Base-by-base conservation (phyloP, 1,139 yeast species). In the Scheffersomyces lignicola region DNA sequence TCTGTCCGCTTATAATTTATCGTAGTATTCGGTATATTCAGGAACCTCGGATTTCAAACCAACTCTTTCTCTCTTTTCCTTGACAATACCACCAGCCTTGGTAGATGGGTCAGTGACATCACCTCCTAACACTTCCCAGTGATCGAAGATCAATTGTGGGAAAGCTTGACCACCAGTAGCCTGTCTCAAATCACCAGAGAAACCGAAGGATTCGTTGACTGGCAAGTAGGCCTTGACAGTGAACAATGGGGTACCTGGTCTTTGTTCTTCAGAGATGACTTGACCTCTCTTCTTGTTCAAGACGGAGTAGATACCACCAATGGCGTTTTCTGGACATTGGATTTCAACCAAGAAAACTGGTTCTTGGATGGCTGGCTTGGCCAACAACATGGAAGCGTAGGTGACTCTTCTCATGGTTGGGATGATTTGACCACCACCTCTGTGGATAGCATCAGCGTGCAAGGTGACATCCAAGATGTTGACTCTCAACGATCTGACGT, bases 161-260 rank as follows among this genome's bases (percentile, higher is more conserved):
- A 92, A 92, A 72, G 98, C 98, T 83, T 92, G 98, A 76, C 98
- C 98, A 86, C 97, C 97, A 64, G 98, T 92, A 65, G 97, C 96
- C 79, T 90, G 97, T 83, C 98, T 89, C 69, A 92, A 86, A 66
- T 89, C 96, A 78, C 95, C 92, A 62, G 96, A 85, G 96, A 92
- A 92, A 85, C 98, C 98, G 83, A 92, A 92, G 45, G 98, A 92
- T 82, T 92, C 98, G 78, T 92, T 92, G 63, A 92, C 97, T 73
- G 98, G 98, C 76, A 90, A 80, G 95, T 88, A 86, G 61, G 97
- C 97, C 86, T 90, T 90, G 73, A 90, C 95, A 63, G 96, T 89
- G 81, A 90, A 90, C 78, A 90, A 83, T 74, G 97, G 97, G 60
- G 97, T 90, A 84, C 97, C 97, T 74, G 97, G 97, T 78, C 97